Percentiles rank a stretch among this genome's conserved stretches.
These are phyloP conservation scores for Sanghuangporus weigelae DNA, from an alignment of 1,284 basidiomycete genomes.

Conservation along the genomic window DNA sequence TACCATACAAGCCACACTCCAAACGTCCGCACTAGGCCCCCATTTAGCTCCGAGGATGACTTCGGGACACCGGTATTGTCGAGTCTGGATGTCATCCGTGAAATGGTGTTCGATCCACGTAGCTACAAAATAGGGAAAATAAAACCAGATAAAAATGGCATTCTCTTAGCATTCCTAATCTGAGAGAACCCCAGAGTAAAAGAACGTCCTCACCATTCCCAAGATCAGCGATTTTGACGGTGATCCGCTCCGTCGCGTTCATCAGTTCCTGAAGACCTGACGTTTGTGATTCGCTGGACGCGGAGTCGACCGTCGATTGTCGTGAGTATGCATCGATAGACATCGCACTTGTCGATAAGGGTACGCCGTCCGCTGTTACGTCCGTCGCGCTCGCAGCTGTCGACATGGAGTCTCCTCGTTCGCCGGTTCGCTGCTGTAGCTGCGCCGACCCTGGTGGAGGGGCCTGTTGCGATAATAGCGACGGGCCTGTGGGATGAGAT, in stretches of 20 bases:
- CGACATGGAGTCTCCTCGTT: not conserved
- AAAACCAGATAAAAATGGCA: slow-evolving; percentile 13
- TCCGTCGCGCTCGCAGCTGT: slow-evolving; percentile 15
- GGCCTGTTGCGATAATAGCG: slow-evolving; percentile 78
- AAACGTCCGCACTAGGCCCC: slow-evolving; percentile 93
- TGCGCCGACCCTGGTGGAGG: slow-evolving; percentile 30
- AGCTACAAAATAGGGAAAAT: slow-evolving; percentile 34
- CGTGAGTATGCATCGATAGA: slow-evolving; percentile 31
- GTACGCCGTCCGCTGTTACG: slow-evolving; percentile 16
- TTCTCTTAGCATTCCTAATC: slow-evolving; percentile 20
- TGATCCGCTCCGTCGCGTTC: slow-evolving; percentile 67
- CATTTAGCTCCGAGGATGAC: slow-evolving; percentile 94
- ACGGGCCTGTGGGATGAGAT: slow-evolving; percentile 51
- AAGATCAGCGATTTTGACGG: slow-evolving; percentile 98
- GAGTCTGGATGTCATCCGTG: slow-evolving; percentile 94
- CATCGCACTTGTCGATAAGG: slow-evolving; percentile 35
- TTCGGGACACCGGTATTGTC: slow-evolving; percentile 96
- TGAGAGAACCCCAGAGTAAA: slow-evolving; percentile 8
- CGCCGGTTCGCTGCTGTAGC: slow-evolving; percentile 18
- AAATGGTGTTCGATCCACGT: slow-evolving; percentile 91
- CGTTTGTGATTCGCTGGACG: slow-evolving; percentile 22
- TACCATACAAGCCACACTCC: slow-evolving; percentile 94
- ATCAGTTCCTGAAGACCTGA: slow-evolving; percentile 26
- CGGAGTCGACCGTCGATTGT: slow-evolving; percentile 27
- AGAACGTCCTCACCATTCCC: slow-evolving; percentile 67